Conservation (phyloP, 257 asterid species). For the Solanum appendiculatum region DNA sequence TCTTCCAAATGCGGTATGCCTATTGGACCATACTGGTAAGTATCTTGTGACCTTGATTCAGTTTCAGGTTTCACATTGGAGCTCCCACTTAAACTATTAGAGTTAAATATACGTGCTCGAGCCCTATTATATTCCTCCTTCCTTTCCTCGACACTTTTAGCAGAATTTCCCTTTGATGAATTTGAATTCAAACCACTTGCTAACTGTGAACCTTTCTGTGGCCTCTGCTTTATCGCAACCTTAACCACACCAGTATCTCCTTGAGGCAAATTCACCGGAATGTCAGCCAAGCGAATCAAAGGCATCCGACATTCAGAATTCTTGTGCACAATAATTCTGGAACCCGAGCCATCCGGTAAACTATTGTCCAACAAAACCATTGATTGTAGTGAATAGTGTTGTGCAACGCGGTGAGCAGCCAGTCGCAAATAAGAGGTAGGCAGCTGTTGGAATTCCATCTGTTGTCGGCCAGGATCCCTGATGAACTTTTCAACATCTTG, state of each 20-base stretch:
- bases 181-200: conserved; percentile 27
- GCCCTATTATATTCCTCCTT: conserved; percentile 97
- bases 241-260: conserved; percentile 20
- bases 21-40: conserved; percentile 40
- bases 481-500: conserved; percentile 92
- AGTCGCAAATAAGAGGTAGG: conserved; percentile 95
- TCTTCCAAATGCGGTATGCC: conserved; percentile 49
- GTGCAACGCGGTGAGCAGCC: conserved; percentile 99
- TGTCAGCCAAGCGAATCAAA: conserved; percentile 49
- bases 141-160: conserved; percentile 92
- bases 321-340: conserved; percentile 82
- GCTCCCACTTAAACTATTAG: conserved; percentile 52
- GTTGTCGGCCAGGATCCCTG: conserved; percentile 74
- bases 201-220: conserved; percentile 59
- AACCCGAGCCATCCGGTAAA: conserved; percentile 84
- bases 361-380: conserved; percentile 91
- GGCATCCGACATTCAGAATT: conserved; percentile 57
- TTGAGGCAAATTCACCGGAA: conserved; percentile 36
- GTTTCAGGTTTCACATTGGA: conserved; percentile 45
- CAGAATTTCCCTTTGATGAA: conserved; percentile 52
- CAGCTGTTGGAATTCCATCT: conserved; percentile 91
- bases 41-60: conserved; percentile 54
- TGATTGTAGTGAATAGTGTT: conserved; percentile 92
- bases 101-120: conserved; percentile 90
- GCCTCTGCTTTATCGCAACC: conserved; percentile 89